phyloP scores from a whole-genome alignment of 2,329 filamentous ascomycete genomes.

The Xylariaceae sp. region DNA sequence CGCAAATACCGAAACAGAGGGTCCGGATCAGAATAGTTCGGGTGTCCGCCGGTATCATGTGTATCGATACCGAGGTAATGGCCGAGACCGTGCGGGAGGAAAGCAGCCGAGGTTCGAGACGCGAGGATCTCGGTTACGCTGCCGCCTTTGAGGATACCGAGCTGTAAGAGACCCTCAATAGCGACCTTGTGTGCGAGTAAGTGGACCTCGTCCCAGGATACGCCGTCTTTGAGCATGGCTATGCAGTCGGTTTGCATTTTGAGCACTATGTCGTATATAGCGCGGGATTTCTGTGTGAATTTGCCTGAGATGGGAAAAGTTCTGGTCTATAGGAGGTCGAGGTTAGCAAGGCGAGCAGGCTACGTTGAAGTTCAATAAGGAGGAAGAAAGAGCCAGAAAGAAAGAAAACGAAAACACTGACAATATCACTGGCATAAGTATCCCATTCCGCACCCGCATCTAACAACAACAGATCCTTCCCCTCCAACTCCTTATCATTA shows the following conservation, averaged over 20 bases:
- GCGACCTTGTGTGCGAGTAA: conserved; percentile 74
- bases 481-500: conserved; percentile 65
- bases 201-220: conserved; percentile 79
- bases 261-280: conserved; percentile 79
- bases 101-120: conserved; percentile 77
- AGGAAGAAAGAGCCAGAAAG: not conserved
- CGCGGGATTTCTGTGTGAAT: conserved; percentile 65
- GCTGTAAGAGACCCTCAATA: conserved; percentile 69
- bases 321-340: too few relatives aligned
- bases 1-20: conserved; percentile 83
- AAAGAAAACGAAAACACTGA: conserved; percentile 37
- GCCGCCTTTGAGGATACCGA: conserved; percentile 70
- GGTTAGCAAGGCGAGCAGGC: too few relatives aligned
- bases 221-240: conserved; percentile 65
- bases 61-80: conserved; percentile 93
- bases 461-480: conserved; percentile 75
- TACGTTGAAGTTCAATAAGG: not conserved
- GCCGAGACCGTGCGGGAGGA: conserved; percentile 87
- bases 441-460: conserved; percentile 78
- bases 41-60: conserved; percentile 77
- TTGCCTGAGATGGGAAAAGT: conserved; percentile 77
- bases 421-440: conserved; percentile 68
- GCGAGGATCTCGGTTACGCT: conserved; percentile 72
- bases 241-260: conserved; percentile 83
- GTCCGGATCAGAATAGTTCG: conserved; percentile 75